Percentiles rank a stretch among this genome's conserved stretches.
Evolutionary conservation across 352 stramenopile species (phyloP).

Genomic region (Phytophthora podocarpi): DNA sequence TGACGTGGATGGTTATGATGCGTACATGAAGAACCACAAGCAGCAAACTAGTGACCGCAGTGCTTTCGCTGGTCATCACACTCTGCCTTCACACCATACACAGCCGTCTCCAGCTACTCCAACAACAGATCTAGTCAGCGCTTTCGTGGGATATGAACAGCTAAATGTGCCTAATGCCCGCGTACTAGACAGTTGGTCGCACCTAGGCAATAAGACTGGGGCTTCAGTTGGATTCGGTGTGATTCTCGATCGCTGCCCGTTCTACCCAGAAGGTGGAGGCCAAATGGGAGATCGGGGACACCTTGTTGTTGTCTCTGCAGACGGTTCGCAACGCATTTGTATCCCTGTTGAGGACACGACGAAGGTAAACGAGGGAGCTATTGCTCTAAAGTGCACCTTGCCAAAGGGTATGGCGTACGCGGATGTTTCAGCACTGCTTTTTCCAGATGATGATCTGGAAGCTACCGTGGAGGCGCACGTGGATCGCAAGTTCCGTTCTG

Average conservation of each 20-base stretch:
- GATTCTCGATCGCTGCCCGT: conserved; percentile 65
- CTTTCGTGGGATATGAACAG: conserved; percentile 72
- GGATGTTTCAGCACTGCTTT: conserved; percentile 31
- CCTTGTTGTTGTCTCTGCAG: conserved; percentile 29
- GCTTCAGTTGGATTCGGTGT: conserved; percentile 36
- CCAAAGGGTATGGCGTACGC: conserved; percentile 33
- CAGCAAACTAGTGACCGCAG: conserved; percentile 51
- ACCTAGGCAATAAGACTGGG: conserved; percentile 8
- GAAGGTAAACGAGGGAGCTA: conserved; percentile 42
- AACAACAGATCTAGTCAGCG: conserved; percentile 10
- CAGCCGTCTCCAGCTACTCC: conserved; percentile 2
- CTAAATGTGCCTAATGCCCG: conserved; percentile 39
- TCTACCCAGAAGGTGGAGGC: conserved; percentile 79
- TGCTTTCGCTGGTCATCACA: conserved; percentile 38
- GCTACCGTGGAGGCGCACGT: conserved; percentile 48
- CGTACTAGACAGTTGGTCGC: conserved; percentile 46
- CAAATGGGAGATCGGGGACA: conserved; percentile 74
- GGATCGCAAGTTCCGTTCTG: conserved; percentile 50
- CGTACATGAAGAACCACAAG: conserved; percentile 54
- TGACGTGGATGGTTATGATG: conserved; percentile 59
- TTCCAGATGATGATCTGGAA: background rate
- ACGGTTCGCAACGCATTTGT: conserved; percentile 4
- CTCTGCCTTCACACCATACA: conserved; percentile 12
- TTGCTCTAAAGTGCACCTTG: conserved; percentile 54
- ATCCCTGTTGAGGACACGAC: conserved; percentile 53